A percentile compares a stretch with the other conserved stretches of the same genome.
phyloP scores from a whole-genome alignment of 2,329 filamentous ascomycete species.

The Penicillium sclerotiorum region DNA sequence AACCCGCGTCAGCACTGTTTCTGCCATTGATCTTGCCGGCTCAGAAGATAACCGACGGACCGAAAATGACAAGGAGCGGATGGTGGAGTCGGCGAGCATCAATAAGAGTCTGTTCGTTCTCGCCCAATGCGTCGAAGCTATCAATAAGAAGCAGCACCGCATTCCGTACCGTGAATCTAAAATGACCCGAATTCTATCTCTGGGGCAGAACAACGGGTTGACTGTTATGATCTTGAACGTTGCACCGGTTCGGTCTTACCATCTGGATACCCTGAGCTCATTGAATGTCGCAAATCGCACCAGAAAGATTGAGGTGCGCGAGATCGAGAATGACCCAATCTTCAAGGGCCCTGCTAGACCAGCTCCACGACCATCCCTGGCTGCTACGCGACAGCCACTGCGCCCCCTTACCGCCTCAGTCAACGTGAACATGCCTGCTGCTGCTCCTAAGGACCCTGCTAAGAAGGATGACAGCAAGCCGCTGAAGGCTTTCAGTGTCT shows the following conservation, averaged over 20 bases:
- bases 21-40: constrained; percentile 90
- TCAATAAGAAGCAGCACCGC: constrained; percentile 71
- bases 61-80: constrained; percentile 86
- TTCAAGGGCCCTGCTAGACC: constrained; percentile 73
- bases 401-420: constrained; percentile 74
- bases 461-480: constrained; percentile 68
- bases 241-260: constrained; percentile 86
- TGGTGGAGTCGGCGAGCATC: constrained; percentile 95
- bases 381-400: constrained; percentile 70
- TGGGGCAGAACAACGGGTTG: constrained; percentile 93
- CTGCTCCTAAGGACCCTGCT: constrained; percentile 52
- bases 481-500: constrained; percentile 83
- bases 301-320: constrained; percentile 93
- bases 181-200: constrained; percentile 90
- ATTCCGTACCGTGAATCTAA: constrained; percentile 95
- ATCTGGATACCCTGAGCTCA: constrained; percentile 90
- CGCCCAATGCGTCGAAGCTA: constrained; percentile 93
- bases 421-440: constrained; percentile 68
- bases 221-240: constrained; percentile 97
- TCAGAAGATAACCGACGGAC: constrained; percentile 95
- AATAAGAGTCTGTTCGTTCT: constrained; percentile 96
- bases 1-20: constrained; percentile 77
- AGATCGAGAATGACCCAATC: constrained; percentile 93
- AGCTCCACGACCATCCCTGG: constrained; percentile 41
- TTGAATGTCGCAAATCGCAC: constrained; percentile 93